Evolutionary conservation across 1,284 basidiomycete species (phyloP).

Genomic region (Schizophyllum amplum): DNA sequence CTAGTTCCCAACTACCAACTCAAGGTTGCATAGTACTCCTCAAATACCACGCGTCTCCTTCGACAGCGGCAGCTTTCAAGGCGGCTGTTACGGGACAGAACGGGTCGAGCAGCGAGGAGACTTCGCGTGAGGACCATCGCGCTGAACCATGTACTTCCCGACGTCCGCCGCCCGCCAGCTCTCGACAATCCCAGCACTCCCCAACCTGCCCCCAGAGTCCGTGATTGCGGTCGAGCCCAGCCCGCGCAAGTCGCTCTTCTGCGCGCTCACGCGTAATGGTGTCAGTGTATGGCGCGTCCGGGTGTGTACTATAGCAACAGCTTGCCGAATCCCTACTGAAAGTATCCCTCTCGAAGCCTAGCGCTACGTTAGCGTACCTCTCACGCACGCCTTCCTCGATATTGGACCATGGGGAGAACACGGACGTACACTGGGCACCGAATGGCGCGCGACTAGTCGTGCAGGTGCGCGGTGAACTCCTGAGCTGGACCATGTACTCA

Average conservation of each 20-base stretch:
- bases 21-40: too few species aligned
- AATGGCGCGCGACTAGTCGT: conserved; percentile 74
- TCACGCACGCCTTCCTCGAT: conserved; percentile 73
- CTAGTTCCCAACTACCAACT: too few species aligned
- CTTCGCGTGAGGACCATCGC: too few species aligned
- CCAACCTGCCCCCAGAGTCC: conserved; percentile 49
- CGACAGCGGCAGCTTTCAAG: too few species aligned
- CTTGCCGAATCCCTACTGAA: conserved; percentile 6
- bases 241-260: conserved; percentile 73
- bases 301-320: conserved; percentile 38
- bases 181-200: conserved; percentile 56
- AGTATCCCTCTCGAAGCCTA: conserved; percentile 46
- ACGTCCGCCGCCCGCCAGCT: conserved; percentile 68
- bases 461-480: conserved; percentile 40
- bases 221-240: conserved; percentile 57
- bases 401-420: conserved; percentile 72
- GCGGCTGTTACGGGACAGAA: too few species aligned
- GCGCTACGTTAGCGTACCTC: conserved; percentile 68
- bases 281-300: conserved; percentile 79
- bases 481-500: conserved; percentile 1
- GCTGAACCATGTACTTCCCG: conserved; percentile 72
- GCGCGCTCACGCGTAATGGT: conserved; percentile 57
- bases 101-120: neutral
- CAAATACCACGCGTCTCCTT: too few species aligned
- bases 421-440: conserved; percentile 68